Base-by-base conservation (phyloP, 768 basidiomycete species). In the Agaricus subrufescens region DNA sequence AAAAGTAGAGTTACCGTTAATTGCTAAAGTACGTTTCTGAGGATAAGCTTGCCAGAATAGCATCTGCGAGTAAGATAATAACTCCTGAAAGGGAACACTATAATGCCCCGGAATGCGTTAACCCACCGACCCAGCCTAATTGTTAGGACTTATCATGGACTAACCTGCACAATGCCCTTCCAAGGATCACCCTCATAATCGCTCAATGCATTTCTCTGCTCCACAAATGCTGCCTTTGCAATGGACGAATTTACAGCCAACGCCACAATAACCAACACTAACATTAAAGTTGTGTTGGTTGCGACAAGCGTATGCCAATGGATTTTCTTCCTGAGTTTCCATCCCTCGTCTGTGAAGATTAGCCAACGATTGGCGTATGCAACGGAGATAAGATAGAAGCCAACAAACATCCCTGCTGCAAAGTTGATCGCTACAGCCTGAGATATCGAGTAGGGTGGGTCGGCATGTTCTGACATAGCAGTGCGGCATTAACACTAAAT, bases 301-400 rank as follows among this genome's bases (percentile, higher is more conserved):
- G 38, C 38, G 29, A 42, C 11, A 2, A 53, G 26, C 1, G 25
- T 49, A 3, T 26, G 14, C 50, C 57, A 58, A 23, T 26, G 31
- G 29, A 58, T 58, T 12, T 15, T 11, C 11, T 45, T 45, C n/a
- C 46, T 46, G 11, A 29, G 9, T 12, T 26, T 49, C 57, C 57
- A 58, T 40, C 57, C 57, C 26, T 52, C 50, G 30, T 57, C 56
- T 12, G 44, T 26, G 12, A 57, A 52, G 30, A 56, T 19, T 12
- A 57, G 29, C 49, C 50, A 57, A 14, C 50, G 48, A 38, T 38
- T 45, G 44, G 49, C 27, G 29, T 23, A 57, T 3, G 26, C 10
- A 12, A 46, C 19, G 0, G 56, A 39, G 29, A 43, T 25, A 2
- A 52, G 15, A 29, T 52, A 57, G 10, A 57, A 29, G 2, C 56